Evolutionary conservation across 2,329 filamentous ascomycete species (phyloP), one percentile per base, ranked within the genome.

Genomic region (Calycina marina): DNA sequence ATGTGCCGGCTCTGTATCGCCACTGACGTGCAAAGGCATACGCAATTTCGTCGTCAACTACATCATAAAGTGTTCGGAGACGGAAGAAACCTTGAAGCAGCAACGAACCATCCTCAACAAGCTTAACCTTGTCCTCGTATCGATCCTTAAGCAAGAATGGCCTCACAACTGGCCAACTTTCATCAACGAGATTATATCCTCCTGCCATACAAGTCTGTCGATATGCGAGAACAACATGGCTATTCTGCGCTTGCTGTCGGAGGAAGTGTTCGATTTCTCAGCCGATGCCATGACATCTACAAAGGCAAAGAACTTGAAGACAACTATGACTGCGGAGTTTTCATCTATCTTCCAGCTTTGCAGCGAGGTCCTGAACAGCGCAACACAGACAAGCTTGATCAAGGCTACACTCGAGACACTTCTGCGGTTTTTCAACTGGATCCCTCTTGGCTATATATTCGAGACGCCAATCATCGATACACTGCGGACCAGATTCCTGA

Each of bases 181-280:
- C 60, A 96, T 98, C 69, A 96, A 96, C 65, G 90, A 98, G 64
- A 98, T 98, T 58, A 85, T 98, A 49, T 80, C 84, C 14, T 88
- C 90, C 35, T 96, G 86, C 60, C 86, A 93, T 56, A 88, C 83
- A 46, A 94, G 81, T 58, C 66, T 98, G 33, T 90, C 88, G 22
- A 92, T 98, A 49, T 98, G 92, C 70, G 90, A 98, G 63, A 98
- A 98, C 65, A 98, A 98, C 67, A 98, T 98, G 90, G 85, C 83
- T 43, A 96, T 98, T 48, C 71, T 98, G 46, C 78, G 90, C 38
- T 64, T 98, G 48, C 70, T 98, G 28, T 98, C 90, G 5, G 90
- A 98, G 57, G 90, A 98, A 58, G 88, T 98, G 22, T 98, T 98
- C 53, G 90, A 98, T 62, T 98, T 92, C 59, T 98, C 90, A 1